These are phyloP conservation scores for Dactylellina leptospora DNA, from an alignment of 2,329 filamentous ascomycete species.

Conservation along the genomic window DNA sequence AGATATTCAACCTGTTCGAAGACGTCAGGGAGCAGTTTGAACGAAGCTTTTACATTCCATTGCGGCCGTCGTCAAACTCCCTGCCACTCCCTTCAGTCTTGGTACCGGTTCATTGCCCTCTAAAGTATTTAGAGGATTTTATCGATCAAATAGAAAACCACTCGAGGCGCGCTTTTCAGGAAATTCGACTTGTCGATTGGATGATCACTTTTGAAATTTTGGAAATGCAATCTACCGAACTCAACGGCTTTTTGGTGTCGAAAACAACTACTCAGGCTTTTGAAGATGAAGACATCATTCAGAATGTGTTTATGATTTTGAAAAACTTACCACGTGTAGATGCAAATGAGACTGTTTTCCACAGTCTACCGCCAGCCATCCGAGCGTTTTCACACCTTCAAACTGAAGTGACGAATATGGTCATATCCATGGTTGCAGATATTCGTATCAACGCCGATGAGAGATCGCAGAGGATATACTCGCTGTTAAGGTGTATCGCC, in stretches of 20 bases:
- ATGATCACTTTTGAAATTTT: constrained; percentile 58
- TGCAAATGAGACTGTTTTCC: constrained; percentile 55
- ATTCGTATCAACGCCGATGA: constrained; percentile 55
- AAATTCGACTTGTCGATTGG: constrained; percentile 57
- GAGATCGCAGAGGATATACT: constrained; percentile 56
- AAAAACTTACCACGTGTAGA: constrained; percentile 55
- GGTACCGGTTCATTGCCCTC: constrained; percentile 47
- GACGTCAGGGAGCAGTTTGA: constrained; percentile 57
- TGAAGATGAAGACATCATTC: constrained; percentile 57
- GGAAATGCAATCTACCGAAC: constrained; percentile 57
- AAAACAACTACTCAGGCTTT: constrained; percentile 55
- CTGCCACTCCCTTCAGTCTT: constrained; percentile 25
- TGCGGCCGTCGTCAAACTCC: constrained; percentile 43
- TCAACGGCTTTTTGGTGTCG: constrained; percentile 57
- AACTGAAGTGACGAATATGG: constrained; percentile 56
- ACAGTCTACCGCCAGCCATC: constrained; percentile 56
- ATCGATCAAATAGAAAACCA: constrained; percentile 57
- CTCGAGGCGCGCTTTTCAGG: constrained; percentile 55
- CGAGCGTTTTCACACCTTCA: constrained; percentile 56
- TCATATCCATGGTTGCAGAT: constrained; percentile 57
- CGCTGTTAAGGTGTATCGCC: constrained; percentile 56
- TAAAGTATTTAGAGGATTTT: constrained; percentile 56
- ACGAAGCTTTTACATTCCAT: constrained; percentile 42
- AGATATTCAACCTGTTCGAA: constrained; percentile 56
- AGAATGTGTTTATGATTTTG: constrained; percentile 57